Conservation (phyloP, 2,329 filamentous ascomycete genomes). For the Xylariaceae sp. region DNA sequence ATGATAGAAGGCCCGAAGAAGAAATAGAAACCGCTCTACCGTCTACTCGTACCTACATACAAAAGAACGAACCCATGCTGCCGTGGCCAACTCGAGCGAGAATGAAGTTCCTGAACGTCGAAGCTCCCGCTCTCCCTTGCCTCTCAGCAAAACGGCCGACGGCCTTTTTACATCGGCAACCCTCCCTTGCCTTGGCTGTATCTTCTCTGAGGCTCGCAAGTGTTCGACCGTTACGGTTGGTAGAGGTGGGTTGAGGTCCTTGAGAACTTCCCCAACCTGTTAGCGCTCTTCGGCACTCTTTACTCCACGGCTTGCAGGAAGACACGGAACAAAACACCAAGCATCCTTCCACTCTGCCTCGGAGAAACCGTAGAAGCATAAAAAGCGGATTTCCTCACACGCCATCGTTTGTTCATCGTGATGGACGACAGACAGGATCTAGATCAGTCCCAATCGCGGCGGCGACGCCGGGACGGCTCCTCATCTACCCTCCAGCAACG, state of each 20-base stretch:
- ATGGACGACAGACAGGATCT: constrained; percentile 31
- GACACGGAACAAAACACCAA: constrained; percentile 14
- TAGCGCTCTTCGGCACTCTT: constrained; percentile 5
- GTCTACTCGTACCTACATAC: too few relatives aligned
- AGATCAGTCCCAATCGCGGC: constrained; percentile 29
- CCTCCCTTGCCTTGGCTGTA: constrained; percentile 14
- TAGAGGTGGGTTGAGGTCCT: constrained; percentile 13
- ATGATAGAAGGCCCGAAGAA: constrained; percentile 9
- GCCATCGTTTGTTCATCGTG: constrained; percentile 8
- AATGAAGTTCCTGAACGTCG: too few relatives aligned
- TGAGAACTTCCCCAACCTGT: constrained; percentile 18
- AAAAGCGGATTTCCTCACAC: constrained; percentile 4
- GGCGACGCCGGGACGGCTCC: constrained; percentile 31
- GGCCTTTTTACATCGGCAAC: constrained; percentile 8
- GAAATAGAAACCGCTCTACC: too few relatives aligned
- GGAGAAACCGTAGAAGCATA: constrained; percentile 4
- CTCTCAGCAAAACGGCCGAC: constrained; percentile 13
- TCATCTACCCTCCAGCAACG: constrained; percentile 29
- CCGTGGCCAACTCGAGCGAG: too few relatives aligned
- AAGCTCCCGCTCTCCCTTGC: constrained; percentile 12
- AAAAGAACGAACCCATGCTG: too few relatives aligned
- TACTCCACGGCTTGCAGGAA: constrained; percentile 14
- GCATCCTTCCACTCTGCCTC: constrained; percentile 7
- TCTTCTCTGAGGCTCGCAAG: not conserved
- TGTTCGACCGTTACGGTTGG: not conserved